Percentiles rank a stretch among this genome's conserved stretches.
Evolutionary conservation across 495 filamentous ascomycete genomes (phyloP).

Genomic region (Penicillium lividum): DNA sequence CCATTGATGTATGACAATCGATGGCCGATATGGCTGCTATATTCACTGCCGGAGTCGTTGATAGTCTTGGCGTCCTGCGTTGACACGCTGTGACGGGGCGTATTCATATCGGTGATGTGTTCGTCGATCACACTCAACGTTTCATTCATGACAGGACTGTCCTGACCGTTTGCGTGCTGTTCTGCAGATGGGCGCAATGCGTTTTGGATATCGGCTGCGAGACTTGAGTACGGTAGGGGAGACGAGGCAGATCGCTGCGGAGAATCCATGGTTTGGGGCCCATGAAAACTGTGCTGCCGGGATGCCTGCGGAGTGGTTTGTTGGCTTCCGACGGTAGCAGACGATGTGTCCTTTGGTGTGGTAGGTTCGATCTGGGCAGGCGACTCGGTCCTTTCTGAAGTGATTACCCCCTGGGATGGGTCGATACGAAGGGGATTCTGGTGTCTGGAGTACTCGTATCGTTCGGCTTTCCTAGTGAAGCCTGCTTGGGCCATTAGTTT

Average conservation of each 20-base stretch:
- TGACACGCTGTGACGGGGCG: slow-evolving; percentile 60
- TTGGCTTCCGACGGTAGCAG: slow-evolving; percentile 31
- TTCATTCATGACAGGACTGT: slow-evolving; percentile 91
- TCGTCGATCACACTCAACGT: slow-evolving; percentile 97
- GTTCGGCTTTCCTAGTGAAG: slow-evolving; percentile 25
- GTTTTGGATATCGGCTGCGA: slow-evolving; percentile 48
- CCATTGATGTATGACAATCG: slow-evolving; percentile 88
- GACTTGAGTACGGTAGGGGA: slow-evolving; percentile 41
- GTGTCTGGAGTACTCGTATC: slow-evolving; percentile 11
- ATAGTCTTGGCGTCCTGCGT: slow-evolving; percentile 54
- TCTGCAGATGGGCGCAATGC: slow-evolving; percentile 48
- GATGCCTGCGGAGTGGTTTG: slow-evolving; percentile 52
- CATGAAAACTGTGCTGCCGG: slow-evolving; percentile 44
- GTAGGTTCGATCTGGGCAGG: slow-evolving; percentile 26
- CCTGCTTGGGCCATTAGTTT: slow-evolving; percentile 14
- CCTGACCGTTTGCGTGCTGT: slow-evolving; percentile 47
- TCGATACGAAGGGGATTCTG: slow-evolving; percentile 13
- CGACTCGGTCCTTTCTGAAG: slow-evolving; percentile 24
- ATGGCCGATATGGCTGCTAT: slow-evolving; percentile 74
- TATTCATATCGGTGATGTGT: slow-evolving; percentile 93
- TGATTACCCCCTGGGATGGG: slow-evolving; percentile 10
- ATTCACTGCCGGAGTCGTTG: slow-evolving; percentile 89
- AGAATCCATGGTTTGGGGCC: slow-evolving; percentile 29
- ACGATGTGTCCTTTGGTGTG: slow-evolving; percentile 21
- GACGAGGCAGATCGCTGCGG: slow-evolving; percentile 44